Evolutionary conservation across 31 red algal species (phyloP).

Genomic region (Bonnemaisonia californica): DNA sequence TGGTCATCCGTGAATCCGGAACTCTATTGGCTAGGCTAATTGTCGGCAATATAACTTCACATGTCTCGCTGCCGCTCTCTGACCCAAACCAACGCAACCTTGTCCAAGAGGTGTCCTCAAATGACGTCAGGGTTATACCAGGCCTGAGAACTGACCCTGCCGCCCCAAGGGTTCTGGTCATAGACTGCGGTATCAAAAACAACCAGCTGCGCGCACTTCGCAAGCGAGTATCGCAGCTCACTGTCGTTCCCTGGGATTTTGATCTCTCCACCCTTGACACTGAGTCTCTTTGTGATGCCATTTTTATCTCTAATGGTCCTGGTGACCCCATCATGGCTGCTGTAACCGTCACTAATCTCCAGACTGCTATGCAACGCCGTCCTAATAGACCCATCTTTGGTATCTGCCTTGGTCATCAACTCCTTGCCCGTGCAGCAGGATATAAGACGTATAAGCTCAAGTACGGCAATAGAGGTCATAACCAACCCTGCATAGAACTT

Average conservation of each 20-base stretch:
- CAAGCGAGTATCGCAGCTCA: constrained; percentile 34
- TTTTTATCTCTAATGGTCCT: constrained; percentile 98
- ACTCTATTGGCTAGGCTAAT: constrained; percentile 88
- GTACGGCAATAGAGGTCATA: constrained; percentile 95
- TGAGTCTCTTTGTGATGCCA: constrained; percentile 61
- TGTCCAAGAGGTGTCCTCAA: constrained; percentile 82
- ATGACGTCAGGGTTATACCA: constrained; percentile 33
- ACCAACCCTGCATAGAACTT: constrained; percentile 91
- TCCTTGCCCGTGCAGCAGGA: constrained; percentile 83
- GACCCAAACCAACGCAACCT: constrained; percentile 85
- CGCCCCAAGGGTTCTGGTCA: constrained; percentile 71
- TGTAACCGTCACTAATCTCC: constrained; percentile 68
- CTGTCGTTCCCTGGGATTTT: constrained; percentile 86
- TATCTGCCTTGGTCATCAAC: constrained; percentile 98
- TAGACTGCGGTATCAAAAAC: constrained; percentile 95
- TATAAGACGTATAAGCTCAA: constrained; percentile 93
- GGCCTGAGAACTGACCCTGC: constrained; percentile 13
- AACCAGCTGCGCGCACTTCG: constrained; percentile 88
- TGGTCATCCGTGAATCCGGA: constrained; percentile 84
- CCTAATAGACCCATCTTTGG: constrained; percentile 85
- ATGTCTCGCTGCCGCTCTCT: constrained; percentile 20
- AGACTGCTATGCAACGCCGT: constrained; percentile 33
- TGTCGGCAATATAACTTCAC: constrained; percentile 14
- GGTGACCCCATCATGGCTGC: constrained; percentile 83
- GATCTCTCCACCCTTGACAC: constrained; percentile 44